Base-by-base conservation (phyloP, 805 yeast species). In the Komagataella kurtzmanii region DNA sequence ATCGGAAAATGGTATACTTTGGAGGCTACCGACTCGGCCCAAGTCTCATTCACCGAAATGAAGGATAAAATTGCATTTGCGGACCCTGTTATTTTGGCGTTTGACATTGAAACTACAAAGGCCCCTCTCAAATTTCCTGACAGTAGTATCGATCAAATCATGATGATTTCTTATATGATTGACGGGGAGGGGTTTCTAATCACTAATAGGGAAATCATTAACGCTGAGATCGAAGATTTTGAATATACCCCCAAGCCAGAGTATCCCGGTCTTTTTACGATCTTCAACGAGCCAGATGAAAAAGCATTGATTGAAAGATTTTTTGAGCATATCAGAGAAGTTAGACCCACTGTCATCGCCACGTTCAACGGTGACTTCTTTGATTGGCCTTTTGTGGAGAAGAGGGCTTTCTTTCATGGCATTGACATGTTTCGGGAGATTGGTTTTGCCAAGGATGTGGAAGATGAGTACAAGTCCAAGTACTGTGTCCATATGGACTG, bases 81-180 rank as follows among this genome's bases (percentile, higher is more conserved):
- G 3, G 99, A 93, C 64, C 98, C 98, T 0, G 97, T 93, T 6
- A 91, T 95, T 1, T 65, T 93, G 61, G 99, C 99, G 0, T 93
- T 88, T 63, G 99, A 93, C 75, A 93, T 93, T 52, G 99, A 93
- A 72, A 93, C 99, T 1, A 88, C 97, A 12, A 93, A 93, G 64
- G 88, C 95, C 10, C 98, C 98, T 1, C 74, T 93, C 54, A 95
- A 93, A 64, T 93, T 93, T 58, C 99, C 99, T 0, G 99, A 88
- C 60, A 77, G 97, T 5, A 73, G 84, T 8, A 75, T 85, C 5
- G 99, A 93, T 68, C 95, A 88, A 65, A 78, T 93, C 45, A 93
- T 93, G 97, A 95, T 95, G 99, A 93, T 93, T 50, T 95, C 99
- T 2, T 93, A 93, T 64, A 95, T 95, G 99, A 90, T 93, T 55